These are phyloP conservation scores for Sanguinoderma infundibulare DNA, from an alignment of 1,284 basidiomycete species.

Conservation along the genomic window DNA sequence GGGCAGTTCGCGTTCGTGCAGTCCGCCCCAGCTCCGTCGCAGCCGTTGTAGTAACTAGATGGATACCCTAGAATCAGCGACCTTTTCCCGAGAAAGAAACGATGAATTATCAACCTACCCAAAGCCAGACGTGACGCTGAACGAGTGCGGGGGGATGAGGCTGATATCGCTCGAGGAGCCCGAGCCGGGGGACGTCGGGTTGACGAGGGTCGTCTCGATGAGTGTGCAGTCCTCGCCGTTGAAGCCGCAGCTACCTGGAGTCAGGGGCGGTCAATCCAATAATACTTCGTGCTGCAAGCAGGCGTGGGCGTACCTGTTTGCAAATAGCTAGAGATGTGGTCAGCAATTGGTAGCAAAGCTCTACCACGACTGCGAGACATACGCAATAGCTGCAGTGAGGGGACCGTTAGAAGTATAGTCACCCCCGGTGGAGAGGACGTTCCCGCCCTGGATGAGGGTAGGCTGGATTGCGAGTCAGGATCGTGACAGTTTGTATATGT, in stretches of 20 bases:
- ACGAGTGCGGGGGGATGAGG: conserved; percentile 44
- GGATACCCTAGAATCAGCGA: neutral
- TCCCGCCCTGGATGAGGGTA: conserved; percentile 36
- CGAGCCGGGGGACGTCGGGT: conserved; percentile 42
- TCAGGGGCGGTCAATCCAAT: neutral
- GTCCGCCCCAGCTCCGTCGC: conserved; percentile 37
- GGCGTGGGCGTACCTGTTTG: conserved; percentile 31
- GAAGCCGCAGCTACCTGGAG: conserved; percentile 35
- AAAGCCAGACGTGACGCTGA: conserved; percentile 38
- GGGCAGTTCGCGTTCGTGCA: conserved; percentile 31
- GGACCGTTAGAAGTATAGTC: conserved; percentile 37
- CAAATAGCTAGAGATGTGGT: conserved; percentile 30
- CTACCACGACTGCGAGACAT: conserved; percentile 7
- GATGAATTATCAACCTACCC: conserved; percentile 16
- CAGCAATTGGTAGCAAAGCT: too few species aligned
- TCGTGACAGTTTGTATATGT: neutral
- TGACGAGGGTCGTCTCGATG: conserved; percentile 48
- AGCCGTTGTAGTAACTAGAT: conserved; percentile 34
- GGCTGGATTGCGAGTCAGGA: conserved; percentile 32
- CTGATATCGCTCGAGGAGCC: conserved; percentile 49
- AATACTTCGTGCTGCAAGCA: neutral
- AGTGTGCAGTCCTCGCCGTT: conserved; percentile 50
- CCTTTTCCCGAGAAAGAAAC: neutral
- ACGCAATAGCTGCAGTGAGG: conserved; percentile 40
- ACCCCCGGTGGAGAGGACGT: conserved; percentile 38